These are phyloP conservation scores for Pisolithus tinctorius DNA, from an alignment of 768 basidiomycete species.

Conservation along the genomic window DNA sequence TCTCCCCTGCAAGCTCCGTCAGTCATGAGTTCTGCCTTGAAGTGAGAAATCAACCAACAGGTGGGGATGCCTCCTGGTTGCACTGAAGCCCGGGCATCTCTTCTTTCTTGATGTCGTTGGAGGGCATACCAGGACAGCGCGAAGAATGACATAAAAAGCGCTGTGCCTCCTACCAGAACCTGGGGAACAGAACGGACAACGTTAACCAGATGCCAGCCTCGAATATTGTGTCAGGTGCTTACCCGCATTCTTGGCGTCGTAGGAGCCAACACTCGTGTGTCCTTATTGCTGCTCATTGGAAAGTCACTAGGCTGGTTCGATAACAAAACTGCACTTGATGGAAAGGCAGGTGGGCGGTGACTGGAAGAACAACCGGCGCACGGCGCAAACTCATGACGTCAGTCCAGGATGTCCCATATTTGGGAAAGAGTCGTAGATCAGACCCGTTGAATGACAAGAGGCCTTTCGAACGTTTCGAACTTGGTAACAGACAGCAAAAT, in stretches of 20 bases:
- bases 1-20: conserved; percentile 16
- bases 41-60: conserved; percentile 8
- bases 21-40: background rate
- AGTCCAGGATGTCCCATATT: too few relatives aligned
- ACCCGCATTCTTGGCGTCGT: background rate
- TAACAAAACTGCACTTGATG: background rate
- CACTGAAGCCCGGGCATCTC: conserved; percentile 8
- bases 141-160: conserved; percentile 14
- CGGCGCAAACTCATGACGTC: too few relatives aligned
- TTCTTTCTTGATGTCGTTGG: conserved; percentile 11
- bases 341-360: background rate
- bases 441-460: too few relatives aligned
- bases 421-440: too few relatives aligned
- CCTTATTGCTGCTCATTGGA: background rate
- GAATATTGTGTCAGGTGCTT: background rate
- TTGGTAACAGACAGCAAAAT: too few relatives aligned
- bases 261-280: background rate
- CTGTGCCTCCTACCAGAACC: conserved; percentile 21
- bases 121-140: conserved; percentile 18
- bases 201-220: background rate
- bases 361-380: too few relatives aligned
- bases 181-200: background rate
- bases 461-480: too few relatives aligned
- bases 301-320: background rate
- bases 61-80: conserved; percentile 7